Conservation (phyloP, 202 grass and related monocot species). For the Elaeis oleifera region DNA sequence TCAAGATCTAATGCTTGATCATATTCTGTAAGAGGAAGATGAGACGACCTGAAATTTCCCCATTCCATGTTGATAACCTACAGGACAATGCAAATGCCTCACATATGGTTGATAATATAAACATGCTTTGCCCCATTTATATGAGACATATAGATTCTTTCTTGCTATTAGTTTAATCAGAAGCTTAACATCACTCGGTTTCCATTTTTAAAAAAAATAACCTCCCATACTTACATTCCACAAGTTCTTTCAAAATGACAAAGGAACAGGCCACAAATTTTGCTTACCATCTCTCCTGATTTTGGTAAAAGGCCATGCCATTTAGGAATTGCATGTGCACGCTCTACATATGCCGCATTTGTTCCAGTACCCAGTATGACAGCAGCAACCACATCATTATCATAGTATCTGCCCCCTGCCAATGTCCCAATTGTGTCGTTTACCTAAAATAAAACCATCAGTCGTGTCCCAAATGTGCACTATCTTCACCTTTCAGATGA, state of each 20-base stretch:
- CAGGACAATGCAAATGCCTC: slow-evolving; percentile 21
- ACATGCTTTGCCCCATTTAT: not conserved
- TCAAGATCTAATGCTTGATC: slow-evolving; percentile 69
- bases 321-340: slow-evolving; percentile 77
- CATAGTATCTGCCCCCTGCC: slow-evolving; percentile 73
- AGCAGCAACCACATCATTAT: slow-evolving; percentile 68
- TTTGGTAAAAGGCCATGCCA: slow-evolving; percentile 65
- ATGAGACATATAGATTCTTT: not conserved
- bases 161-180: not conserved
- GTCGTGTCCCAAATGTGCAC: not conserved
- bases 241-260: too few species aligned
- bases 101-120: slow-evolving; percentile 16
- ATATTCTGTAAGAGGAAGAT: slow-evolving; percentile 73
- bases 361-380: slow-evolving; percentile 96
- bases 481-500: too few species aligned
- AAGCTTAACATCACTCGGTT: too few species aligned
- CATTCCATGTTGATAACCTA: slow-evolving; percentile 99
- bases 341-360: slow-evolving; percentile 94
- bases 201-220: too few species aligned
- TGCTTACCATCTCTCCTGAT: slow-evolving; percentile 84
- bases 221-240: too few species aligned
- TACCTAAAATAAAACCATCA: slow-evolving; percentile 35
- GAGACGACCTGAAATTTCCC: slow-evolving; percentile 88
- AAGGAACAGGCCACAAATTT: not conserved
- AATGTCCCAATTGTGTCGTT: slow-evolving; percentile 96